phyloP scores from a whole-genome alignment of 169 alveolate species.

The Perkinsus chesapeaki region DNA sequence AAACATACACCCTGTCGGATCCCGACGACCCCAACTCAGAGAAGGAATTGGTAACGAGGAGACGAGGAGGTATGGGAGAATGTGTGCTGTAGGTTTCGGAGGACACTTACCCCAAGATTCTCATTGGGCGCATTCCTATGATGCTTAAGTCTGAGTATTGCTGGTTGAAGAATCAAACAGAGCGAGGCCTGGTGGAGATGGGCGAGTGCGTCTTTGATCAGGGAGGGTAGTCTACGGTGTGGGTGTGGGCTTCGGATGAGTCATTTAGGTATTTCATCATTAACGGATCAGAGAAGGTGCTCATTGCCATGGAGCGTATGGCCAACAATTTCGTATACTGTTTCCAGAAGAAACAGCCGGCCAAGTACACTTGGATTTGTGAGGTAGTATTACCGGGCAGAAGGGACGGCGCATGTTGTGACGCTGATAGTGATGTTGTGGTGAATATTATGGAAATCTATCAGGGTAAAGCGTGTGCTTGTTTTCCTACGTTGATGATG shows the following conservation, averaged over 20 bases:
- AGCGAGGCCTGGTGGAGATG: constrained; percentile 74
- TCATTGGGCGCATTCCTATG: constrained; percentile 90
- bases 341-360: constrained; percentile 91
- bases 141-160: constrained; percentile 93
- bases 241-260: not conserved
- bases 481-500: no score
- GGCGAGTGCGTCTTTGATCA: constrained; percentile 97
- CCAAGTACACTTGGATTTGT: constrained; percentile 95
- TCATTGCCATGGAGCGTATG: constrained; percentile 99
- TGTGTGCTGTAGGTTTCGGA: constrained; percentile 28
- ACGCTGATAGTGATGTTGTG: no score
- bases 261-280: constrained; percentile 91
- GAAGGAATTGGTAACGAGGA: constrained; percentile 43
- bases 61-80: constrained; percentile 45
- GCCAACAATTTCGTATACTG: constrained; percentile 97
- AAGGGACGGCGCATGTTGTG: no score
- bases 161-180: constrained; percentile 76
- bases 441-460: no score
- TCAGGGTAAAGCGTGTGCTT: no score
- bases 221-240: constrained; percentile 32
- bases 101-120: constrained; percentile 59
- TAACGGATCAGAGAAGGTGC: constrained; percentile 97
- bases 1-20: constrained; percentile 39
- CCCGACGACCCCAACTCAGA: constrained; percentile 2
- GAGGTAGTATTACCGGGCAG: constrained; percentile 44